Evolutionary conservation across 495 filamentous ascomycete species (phyloP).

Genomic region (Trichoderma reesei): DNA sequence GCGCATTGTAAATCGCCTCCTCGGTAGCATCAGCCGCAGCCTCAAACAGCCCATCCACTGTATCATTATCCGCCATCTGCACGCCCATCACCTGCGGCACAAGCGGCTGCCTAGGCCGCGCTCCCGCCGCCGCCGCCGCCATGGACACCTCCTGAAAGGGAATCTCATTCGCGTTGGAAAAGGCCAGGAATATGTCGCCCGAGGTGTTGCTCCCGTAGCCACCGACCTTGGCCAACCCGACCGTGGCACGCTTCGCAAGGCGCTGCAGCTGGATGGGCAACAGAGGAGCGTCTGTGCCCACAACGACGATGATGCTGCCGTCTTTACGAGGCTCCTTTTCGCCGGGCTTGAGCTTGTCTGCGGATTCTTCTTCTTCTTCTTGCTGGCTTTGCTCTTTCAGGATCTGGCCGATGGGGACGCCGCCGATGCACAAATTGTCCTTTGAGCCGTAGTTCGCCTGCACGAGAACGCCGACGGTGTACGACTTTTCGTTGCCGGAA

Average conservation of each 20-base stretch:
- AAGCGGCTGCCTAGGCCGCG: constrained; percentile 22
- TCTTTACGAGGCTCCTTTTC: constrained; percentile 21
- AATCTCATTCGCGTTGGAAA: constrained; percentile 39
- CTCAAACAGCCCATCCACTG: constrained; percentile 41
- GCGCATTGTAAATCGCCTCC: constrained; percentile 44
- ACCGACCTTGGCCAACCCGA: constrained; percentile 40
- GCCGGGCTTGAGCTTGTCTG: constrained; percentile 18
- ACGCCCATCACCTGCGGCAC: constrained; percentile 28
- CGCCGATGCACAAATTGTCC: constrained; percentile 35
- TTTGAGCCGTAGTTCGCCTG: constrained; percentile 42
- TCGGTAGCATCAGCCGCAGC: constrained; percentile 41
- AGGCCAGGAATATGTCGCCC: constrained; percentile 45
- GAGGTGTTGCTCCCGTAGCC: constrained; percentile 39
- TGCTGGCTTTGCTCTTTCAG: constrained; percentile 21
- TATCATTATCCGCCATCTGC: constrained; percentile 36
- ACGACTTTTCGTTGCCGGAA: constrained; percentile 21
- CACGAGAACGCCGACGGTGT: constrained; percentile 41
- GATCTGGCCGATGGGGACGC: constrained; percentile 40
- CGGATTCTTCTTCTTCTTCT: constrained; percentile 15
- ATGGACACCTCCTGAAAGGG: constrained; percentile 26
- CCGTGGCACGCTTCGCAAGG: constrained; percentile 41
- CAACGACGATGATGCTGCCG: constrained; percentile 44
- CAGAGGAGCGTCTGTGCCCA: constrained; percentile 44
- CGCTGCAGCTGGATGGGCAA: constrained; percentile 41
- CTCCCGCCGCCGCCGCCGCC: constrained; percentile 11